Evolutionary conservation across 208 protist genomes (phyloP), one percentile per base, ranked within the genome.

Genomic region (Trypanosomatidae sp.): DNA sequence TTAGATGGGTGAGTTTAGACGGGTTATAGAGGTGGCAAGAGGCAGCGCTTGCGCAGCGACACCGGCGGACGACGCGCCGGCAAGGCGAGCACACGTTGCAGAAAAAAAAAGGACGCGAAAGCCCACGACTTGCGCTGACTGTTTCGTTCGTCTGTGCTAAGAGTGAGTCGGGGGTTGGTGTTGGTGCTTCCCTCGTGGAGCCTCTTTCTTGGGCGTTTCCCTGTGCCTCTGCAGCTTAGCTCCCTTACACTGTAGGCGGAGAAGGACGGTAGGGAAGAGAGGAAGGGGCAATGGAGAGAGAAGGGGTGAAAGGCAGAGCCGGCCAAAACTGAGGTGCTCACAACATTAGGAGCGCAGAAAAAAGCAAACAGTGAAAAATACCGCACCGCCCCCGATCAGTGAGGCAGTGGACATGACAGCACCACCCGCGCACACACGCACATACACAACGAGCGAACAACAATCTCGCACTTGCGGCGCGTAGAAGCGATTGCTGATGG

Each of bases 91-190:
- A 39, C 36, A 39, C 3, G 36, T 6, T 39, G 1, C 50, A 49
- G 53, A 77, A 70, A 68, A 17, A 71, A 56, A 79, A 46, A 9
- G 28, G 15, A 67, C 43, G 55, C 12, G 33, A 58, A 28, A 62
- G 53, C 12, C 0, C 22, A n/a, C 13, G 30, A 71, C 53, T n/a
- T 33, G 25, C 53, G 22, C 66, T 70, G n/a, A 17, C n/a, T 33
- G 19, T 50, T 46, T 53, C 43, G 5, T 43, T 64, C 58, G 28
- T 43, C 33, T 43, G 58, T 44, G 58, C 17, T 13, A 33, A 22
- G 17, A 44, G 53, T 12, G 53, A 58, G 13, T 58, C 46, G 19
- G 53, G 53, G 3, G 10, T 33, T 28, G 25, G n/a, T 5, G 10
- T 25, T 17, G 25, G n/a, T 58, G 22, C 53, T 10, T 58, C n/a